These are phyloP conservation scores for Naegleria gruberi DNA, from an alignment of 208 protist species.

Conservation along the genomic window DNA sequence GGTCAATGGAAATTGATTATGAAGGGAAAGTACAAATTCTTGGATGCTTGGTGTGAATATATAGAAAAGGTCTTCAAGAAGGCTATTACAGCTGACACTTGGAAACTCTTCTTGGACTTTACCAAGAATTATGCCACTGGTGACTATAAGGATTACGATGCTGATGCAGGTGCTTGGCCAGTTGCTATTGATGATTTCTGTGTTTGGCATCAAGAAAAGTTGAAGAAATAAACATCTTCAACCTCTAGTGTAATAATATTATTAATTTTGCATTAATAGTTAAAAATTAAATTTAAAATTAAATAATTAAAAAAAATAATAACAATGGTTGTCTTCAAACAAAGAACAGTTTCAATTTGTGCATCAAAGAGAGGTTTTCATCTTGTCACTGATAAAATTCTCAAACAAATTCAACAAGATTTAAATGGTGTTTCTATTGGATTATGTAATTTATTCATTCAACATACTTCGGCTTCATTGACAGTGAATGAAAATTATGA, in stretches of 20 bases:
- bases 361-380: conserved; percentile 2
- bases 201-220: background rate
- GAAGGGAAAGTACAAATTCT: background rate
- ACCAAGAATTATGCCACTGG: background rate
- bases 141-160: background rate
- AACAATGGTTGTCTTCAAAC: background rate
- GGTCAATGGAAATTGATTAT: conserved; percentile 1
- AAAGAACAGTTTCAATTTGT: background rate
- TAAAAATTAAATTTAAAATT: too few relatives aligned
- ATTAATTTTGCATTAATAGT: too few relatives aligned
- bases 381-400: background rate
- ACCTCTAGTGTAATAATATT: too few relatives aligned
- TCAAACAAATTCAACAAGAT: background rate
- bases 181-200: background rate
- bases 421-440: background rate
- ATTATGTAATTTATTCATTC: conserved; percentile 37
- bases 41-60: conserved; percentile 3
- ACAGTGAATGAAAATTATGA: conserved; percentile 48
- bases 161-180: background rate
- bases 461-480: conserved; percentile 42
- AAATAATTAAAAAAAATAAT: too few relatives aligned
- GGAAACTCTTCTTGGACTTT: background rate
- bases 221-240: background rate
- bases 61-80: background rate
- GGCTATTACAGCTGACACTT: background rate